Percentiles rank a stretch among this genome's conserved stretches.
phyloP scores from a whole-genome alignment of 768 basidiomycete species.

The Pleurotus tuber-regium region DNA sequence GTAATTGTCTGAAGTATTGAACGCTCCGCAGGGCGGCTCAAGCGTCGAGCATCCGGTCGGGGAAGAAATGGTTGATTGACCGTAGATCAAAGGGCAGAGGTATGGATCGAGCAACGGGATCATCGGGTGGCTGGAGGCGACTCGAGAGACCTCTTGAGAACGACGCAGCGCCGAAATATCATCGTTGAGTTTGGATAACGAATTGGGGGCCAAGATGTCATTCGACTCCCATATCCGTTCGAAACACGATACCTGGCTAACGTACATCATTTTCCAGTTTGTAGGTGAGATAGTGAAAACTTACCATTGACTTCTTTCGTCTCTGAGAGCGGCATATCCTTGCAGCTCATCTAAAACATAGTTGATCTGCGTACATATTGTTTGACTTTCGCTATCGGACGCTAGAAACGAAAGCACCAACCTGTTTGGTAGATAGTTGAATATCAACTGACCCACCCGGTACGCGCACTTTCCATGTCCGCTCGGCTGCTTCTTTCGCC shows the following conservation, averaged over 20 bases:
- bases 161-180: constrained; percentile 22
- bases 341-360: constrained; percentile 49
- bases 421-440: constrained; percentile 38
- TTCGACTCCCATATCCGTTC: constrained; percentile 53
- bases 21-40: constrained; percentile 25
- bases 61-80: constrained; percentile 33
- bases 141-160: constrained; percentile 1
- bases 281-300: constrained; percentile 8
- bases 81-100: constrained; percentile 37
- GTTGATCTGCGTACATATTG: constrained; percentile 28
- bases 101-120: constrained; percentile 37
- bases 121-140: constrained; percentile 15
- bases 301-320: constrained; percentile 36
- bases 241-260: constrained; percentile 53
- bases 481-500: constrained; percentile 25
- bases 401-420: constrained; percentile 21
- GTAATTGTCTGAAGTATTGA: constrained; percentile 29
- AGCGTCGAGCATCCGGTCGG: constrained; percentile 16
- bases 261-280: background rate
- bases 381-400: background rate
- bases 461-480: constrained; percentile 31
- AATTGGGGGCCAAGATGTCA: constrained; percentile 18
- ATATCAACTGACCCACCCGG: constrained; percentile 31
- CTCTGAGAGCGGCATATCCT: constrained; percentile 41
- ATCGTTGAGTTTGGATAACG: constrained; percentile 17